Base-by-base conservation (phyloP, 306 rosid genomes). In the Hippophae tibetana region DNA sequence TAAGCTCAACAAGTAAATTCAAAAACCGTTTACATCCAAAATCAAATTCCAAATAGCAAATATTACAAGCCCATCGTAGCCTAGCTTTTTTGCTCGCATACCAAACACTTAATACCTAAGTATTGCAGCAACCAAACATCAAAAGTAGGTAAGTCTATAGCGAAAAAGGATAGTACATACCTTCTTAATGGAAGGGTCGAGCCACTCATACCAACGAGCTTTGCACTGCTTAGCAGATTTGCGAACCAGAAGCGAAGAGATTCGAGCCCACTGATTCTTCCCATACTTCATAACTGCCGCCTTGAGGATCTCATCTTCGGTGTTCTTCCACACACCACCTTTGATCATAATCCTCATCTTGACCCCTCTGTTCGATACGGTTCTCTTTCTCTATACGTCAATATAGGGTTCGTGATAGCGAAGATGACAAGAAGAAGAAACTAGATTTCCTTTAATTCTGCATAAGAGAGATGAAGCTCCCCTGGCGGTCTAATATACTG, bases 191-290 rank as follows among this genome's bases (percentile, higher is more conserved):
- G 97, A 89, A 65, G 97, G 94, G 57, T 89, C 95, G 57, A 89
- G 95, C 95, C 97, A 86, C 71, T 89, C 95, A 7, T 89, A 89
- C 97, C 95, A 89, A 52, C 95, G 95, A 77, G 97, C 97, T 62
- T 89, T 89, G 42, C 97, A 89, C 78, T 89, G 97, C 61, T 89
- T 89, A 7, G 97, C 97, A 9, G 97, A 89, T 76, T 89, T 89
- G 60, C 97, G 95, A 54, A 89, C 95, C 10, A 89, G 82, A 8
- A 86, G 95, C 14, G 97, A 89, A 6, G 97, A 89, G 55, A 89
- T 89, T 14, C 97, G 89, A 73, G 95, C 97, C 97, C 97, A 89
- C 55, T 89, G 95, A 69, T 89, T 89, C 62, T 89, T 86, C 3
- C 97, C 94, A 69, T 86, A 89, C 57, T 89, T 89, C 97, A 89